Conservation (phyloP, 352 stramenopile genomes). For the Globisporangium barbulae region DNA sequence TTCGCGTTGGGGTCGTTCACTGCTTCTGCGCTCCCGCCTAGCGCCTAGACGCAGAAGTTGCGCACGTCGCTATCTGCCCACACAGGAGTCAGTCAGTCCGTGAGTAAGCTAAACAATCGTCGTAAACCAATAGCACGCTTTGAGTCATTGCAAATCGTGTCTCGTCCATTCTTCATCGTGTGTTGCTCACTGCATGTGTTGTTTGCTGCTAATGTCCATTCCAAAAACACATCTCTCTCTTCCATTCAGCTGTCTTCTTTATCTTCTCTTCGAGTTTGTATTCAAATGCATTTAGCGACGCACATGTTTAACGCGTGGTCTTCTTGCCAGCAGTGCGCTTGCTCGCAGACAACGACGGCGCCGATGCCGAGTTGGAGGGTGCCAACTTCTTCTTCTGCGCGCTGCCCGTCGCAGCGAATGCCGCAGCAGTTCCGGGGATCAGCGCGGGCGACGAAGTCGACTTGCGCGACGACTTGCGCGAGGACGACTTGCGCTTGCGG, state of each 20-base stretch:
- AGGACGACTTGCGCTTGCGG: constrained; percentile 32
- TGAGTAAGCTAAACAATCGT: too few species aligned
- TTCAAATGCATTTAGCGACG: neutral
- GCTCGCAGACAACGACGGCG: constrained; percentile 3
- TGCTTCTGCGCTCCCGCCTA: neutral
- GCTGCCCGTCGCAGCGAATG: neutral
- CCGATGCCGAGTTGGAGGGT: neutral
- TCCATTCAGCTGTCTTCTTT: neutral
- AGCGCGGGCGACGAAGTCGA: constrained; percentile 13
- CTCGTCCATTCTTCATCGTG: neutral
- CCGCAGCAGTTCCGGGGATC: constrained; percentile 4
- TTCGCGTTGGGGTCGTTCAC: neutral
- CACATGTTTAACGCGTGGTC: constrained; percentile 2
- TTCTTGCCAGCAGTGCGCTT: constrained; percentile 17
- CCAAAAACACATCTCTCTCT: constrained; percentile 1
- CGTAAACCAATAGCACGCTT: too few species aligned
- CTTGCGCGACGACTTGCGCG: constrained; percentile 35
- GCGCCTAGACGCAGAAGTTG: neutral
- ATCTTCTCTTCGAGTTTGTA: neutral
- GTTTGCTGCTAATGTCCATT: constrained; percentile 8
- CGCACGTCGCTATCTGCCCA: too few species aligned
- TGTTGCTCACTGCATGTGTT: neutral
- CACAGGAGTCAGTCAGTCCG: too few species aligned
- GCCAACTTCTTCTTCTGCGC: constrained; percentile 9
- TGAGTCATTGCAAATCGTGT: neutral